Percentiles rank a stretch among this genome's conserved stretches.
Evolutionary conservation across 108 stramenopile species (phyloP).

Genomic region (Fragilariopsis cylindrus): DNA sequence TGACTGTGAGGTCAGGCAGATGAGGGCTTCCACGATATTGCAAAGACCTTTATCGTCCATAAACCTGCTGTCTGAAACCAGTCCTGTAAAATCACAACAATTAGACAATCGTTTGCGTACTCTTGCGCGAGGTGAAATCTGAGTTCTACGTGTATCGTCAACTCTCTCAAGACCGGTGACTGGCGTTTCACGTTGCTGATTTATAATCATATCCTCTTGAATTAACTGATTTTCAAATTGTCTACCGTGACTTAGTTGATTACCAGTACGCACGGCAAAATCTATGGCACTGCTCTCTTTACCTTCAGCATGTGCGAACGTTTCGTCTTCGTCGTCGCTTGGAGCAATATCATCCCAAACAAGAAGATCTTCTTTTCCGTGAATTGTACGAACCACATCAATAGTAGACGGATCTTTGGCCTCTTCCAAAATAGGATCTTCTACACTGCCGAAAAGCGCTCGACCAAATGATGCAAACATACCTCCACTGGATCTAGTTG

Average conservation of each 20-base stretch:
- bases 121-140: conserved; percentile 57
- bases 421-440: conserved; percentile 14
- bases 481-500: conserved; percentile 20
- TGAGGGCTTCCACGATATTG: conserved; percentile 56
- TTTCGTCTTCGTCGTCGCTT: conserved; percentile 68
- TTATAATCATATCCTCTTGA: conserved; percentile 55
- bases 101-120: conserved; percentile 68
- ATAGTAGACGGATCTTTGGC: conserved; percentile 11
- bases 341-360: conserved; percentile 78
- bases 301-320: conserved; percentile 15
- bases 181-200: conserved; percentile 49
- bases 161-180: conserved; percentile 81
- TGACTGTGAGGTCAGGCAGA: conserved; percentile 46
- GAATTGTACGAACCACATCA: conserved; percentile 32
- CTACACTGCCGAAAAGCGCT: conserved; percentile 47
- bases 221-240: conserved; percentile 71
- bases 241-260: conserved; percentile 46
- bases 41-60: conserved; percentile 59
- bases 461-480: conserved; percentile 38
- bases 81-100: conserved; percentile 58
- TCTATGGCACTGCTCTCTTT: conserved; percentile 29
- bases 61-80: conserved; percentile 77
- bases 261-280: conserved; percentile 18
- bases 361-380: conserved; percentile 67
- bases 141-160: conserved; percentile 48